Evolutionary conservation across 495 filamentous ascomycete genomes (phyloP), one percentile per base, ranked within the genome.

Genomic region (Rhypophila decipiens): DNA sequence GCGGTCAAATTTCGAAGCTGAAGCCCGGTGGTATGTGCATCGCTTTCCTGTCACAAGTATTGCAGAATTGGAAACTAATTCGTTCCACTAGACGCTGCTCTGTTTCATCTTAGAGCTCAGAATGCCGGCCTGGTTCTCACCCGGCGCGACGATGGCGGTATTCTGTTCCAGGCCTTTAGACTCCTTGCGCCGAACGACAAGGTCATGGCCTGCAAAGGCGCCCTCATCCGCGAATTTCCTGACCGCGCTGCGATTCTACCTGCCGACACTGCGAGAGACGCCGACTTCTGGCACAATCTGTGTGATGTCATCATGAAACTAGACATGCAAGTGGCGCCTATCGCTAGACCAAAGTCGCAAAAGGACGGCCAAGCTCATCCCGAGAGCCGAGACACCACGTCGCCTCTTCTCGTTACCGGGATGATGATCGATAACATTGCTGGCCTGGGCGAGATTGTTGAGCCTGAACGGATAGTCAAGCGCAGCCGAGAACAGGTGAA

Each of bases 401-500:
- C 78, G 33, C 82, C 82, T 0, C 64, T 61, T 17, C 66, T 85
- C 17, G 63, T 84, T 15, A 81, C 78, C 0, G 73, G 79, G 24
- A 59, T 83, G 39, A 55, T 87, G 5, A 65, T 64, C 2, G 65
- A 66, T 0, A 55, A 78, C 22, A 47, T 87, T 5, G 51, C 56
- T 3, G 71, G 69, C 4, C 38, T 73, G 1, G 78, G 76, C 2
- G n/a, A 31, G 0, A 49, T 49, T 5, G 39, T 58, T 0, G 44
- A 62, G 0, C 57, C 63, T 0, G 4, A 40, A 4, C 60, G 66
- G 1, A 65, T 85, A 5, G 40, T 48, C n/a, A 87, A 86, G 53
- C 68, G 73, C 40, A 84, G 76, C 13, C 69, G 78, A 9, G 80
- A 87, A 43, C 78, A 85, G 21, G 74, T 84, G 1, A 37, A 76